Base-by-base conservation (phyloP, 345 rosid species). In the Heritiera littoralis region DNA sequence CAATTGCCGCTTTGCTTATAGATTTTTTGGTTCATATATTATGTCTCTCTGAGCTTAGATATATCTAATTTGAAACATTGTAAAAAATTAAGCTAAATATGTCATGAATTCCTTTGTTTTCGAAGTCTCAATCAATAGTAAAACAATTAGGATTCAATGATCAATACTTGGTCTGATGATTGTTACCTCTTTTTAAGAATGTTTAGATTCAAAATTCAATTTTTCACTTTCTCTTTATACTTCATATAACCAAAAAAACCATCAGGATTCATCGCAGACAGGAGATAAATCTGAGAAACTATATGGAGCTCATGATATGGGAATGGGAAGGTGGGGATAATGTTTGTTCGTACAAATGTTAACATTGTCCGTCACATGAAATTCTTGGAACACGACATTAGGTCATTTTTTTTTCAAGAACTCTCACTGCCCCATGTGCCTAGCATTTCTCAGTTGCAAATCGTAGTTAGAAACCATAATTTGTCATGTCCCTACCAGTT, bases 11-110 rank as follows among this genome's bases (percentile, higher is more conserved):
- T 63, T 80, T 78, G 75, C 75, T 68, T 60, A 35, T 52, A 35
- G 6, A 15, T 11, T 13, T 52, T 87, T 87, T 88, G 93, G 80
- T 77, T 84, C 81, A 78, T 66, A 28, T 63, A 43, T 1, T 78
- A 2, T 35, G 38, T 35, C 38, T 35, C 38, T 35, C 38, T 35
- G 38, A 80, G 43, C 43, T 40, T 43, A 43, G 6, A 43, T 43
- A 43, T 43, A 38, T 38, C 2, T 38, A 41, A 35, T 23, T 69
- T 11, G 40, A 1, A 2, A 43, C 28, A 67, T 67, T 9, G 15
- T 18, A 43, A 66, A 45, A 46, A 12, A n/a, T 68, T 10, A 43
- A 5, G 3, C 14, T 14, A 35, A 3, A 28, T 14, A 14, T 3
- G 35, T 4, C 11, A n/a, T 43, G 51, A 41, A 3, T 65, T 73